Base-by-base conservation (phyloP, 257 asterid genomes). In the Jacaranda copaia region DNA sequence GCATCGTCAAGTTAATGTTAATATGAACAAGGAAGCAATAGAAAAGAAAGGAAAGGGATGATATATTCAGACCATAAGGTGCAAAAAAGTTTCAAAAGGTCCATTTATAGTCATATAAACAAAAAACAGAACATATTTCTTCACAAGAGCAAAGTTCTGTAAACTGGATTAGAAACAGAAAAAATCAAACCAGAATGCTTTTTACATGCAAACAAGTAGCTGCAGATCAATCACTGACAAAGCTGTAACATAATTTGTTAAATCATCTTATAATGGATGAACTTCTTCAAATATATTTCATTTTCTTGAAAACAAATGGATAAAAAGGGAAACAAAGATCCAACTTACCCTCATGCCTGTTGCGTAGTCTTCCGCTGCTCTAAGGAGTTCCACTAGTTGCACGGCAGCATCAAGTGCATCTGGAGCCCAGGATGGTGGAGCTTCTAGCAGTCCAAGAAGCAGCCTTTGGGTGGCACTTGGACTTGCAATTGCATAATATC, bases 351-450 rank as follows among this genome's bases (percentile, higher is more conserved):
- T 89, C 85, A 87, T 87, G 79, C 88, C 90, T 45, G 94, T 78
- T 67, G 94, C 90, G 79, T 86, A 87, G 81, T 87, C 96, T 77
- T 93, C 98, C 60, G 96, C 98, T 70, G 98, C 98, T 69, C 94
- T 84, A 68, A 93, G 92, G 73, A 93, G 94, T 81, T 93, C 98
- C 86, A 93, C 98, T 52, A 93, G 85, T 78, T 93, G 98, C 65
- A 91, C 96, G 63, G 98, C 92, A 79, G 98, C 97, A 80, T 93
- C 96, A 80, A 93, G 97, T 52, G 98, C 96, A 77, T 91, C 97
- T 13, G 94, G 94, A 74, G 97, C 92, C 98, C 97, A 91, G 51
- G 98, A 89, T n/a, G 96, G 97, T 64, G 98, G 97, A 57, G 98
- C 97, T 84, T 91, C 97, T 76, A 93, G 81, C 43, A 93, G 94